Conservation (phyloP, 257 asterid species). For the Solanum habrochaites region DNA sequence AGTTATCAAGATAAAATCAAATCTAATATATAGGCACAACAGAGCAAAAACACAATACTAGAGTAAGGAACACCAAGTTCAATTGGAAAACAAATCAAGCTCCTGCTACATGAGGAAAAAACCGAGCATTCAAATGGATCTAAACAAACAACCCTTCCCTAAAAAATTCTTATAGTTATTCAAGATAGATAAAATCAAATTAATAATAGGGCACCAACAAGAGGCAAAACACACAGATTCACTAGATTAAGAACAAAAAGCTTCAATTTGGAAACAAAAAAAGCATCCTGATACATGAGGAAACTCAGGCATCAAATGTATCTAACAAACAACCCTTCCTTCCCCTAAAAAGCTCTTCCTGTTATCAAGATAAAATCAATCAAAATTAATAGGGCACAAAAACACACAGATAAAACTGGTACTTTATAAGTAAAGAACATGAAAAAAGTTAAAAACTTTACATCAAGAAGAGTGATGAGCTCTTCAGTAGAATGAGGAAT, state of each 20-base stretch:
- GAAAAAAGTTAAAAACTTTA: background rate
- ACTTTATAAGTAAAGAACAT: background rate
- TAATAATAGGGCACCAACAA: no score
- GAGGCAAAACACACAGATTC: background rate
- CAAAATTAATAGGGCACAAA: background rate
- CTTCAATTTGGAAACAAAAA: background rate
- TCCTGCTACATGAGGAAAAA: background rate
- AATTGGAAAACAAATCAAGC: background rate
- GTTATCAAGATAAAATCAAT: background rate
- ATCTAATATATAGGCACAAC: no score
- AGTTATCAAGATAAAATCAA: no score
- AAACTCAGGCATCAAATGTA: background rate
- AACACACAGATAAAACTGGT: background rate
- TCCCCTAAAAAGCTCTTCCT: background rate
- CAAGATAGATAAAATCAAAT: no score
- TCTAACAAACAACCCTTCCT: background rate
- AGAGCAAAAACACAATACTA: no score
- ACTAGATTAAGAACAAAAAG: background rate
- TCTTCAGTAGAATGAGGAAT: background rate
- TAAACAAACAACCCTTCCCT: no score
- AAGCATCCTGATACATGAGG: background rate
- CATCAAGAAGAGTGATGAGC: slow-evolving; percentile 1
- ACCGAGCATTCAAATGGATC: no score
- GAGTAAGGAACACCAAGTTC: no score
- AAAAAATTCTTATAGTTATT: no score